Base-by-base conservation (phyloP, 768 basidiomycete genomes). In the Pleurotus platypus region DNA sequence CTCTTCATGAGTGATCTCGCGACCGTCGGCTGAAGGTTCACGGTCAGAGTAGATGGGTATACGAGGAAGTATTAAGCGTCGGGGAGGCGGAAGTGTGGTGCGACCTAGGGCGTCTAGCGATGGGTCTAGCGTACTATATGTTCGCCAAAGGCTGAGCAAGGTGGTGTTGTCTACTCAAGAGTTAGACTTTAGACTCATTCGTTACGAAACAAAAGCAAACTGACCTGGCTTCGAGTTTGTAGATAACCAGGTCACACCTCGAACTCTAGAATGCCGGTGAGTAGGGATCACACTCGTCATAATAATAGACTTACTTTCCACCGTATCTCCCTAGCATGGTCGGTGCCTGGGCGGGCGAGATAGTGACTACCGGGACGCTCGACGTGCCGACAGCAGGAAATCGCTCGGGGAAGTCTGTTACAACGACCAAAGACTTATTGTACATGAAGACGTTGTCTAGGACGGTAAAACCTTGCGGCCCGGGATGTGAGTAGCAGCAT, bases 371-470 rank as follows among this genome's bases (percentile, higher is more conserved):
- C 78, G 76, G 27, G 80, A 72, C 37, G 81, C 71, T 16, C 90
- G 35, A 86, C 1, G 75, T 69, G 4, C 68, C 67, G 30, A 86
- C 66, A 1, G 78, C 57, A 1, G 92, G 94, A 49, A 92, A 79
- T n/a, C 74, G 71, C 1, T 76, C 68, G 4, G 78, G 77, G 58
- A 85, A 75, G 66, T 93, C 86, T 3, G 86, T 82, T 37, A 95
- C 85, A 58, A 95, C 69, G 68, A 84, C 91, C 59, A 92, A 79
- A 2, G 84, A 83, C 8, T 85, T 85, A 61, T 89, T 85, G 63
- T 80, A 75, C n/a, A 89, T 70, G 64, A 88, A 82, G n/a, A 92
- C 78, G 59, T 91, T 88, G 63, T 94, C 90, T 56, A 95, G 74
- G 45, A 94, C 81, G 0, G 90, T 92, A 72, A 86, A 91, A 3